Base-by-base conservation (phyloP, 345 rosid genomes). In the Clausena lansium region DNA sequence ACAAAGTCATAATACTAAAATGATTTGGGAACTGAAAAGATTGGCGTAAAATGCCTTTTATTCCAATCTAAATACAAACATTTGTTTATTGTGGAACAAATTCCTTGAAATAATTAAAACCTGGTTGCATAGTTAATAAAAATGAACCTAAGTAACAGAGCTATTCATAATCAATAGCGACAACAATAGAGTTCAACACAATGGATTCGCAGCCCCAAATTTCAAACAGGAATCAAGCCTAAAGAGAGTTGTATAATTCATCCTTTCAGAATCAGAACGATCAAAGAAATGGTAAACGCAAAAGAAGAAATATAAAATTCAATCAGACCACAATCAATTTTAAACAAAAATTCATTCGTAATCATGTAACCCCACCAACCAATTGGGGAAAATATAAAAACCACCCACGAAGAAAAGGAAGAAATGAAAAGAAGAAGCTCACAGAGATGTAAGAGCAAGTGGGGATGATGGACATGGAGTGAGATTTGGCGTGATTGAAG, bases 361-460 rank as follows among this genome's bases (percentile, higher is more conserved):
- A 69, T 47, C 36, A 45, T 45, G n/a, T 25, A 69, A 69, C 52
- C n/a, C 39, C 17, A 54, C 36, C 22, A 54, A 25, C 50, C 15
- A 13, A 45, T 11, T 45, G n/a, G n/a, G n/a, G n/a, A 2, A 11
- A 11, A 3, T 3, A 45, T 11, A 45, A 11, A 11, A 39, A 11
- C 11, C 11, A 45, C 17, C 50, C 50, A 45, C 13, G 50, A 45
- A 13, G 50, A 13, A 13, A 45, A 45, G 17, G 50, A 45, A 45
- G 13, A 27, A 20, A 35, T 3, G 33, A n/a, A 25, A 27, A 11
- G 66, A 28, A 67, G 57, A 52, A 52, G 57, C 90, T 70, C 32
- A 90, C 98, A 59, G 96, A 95, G 76, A 95, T 91, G 47, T 95
- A 92, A 68, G 99, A 88, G 89, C 98, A 95, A 24, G 96, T 77